Percentiles rank a stretch among this genome's conserved stretches.
Evolutionary conservation across 306 rosid genomes (phyloP).

Genomic region (Astragalus membranaceus): DNA sequence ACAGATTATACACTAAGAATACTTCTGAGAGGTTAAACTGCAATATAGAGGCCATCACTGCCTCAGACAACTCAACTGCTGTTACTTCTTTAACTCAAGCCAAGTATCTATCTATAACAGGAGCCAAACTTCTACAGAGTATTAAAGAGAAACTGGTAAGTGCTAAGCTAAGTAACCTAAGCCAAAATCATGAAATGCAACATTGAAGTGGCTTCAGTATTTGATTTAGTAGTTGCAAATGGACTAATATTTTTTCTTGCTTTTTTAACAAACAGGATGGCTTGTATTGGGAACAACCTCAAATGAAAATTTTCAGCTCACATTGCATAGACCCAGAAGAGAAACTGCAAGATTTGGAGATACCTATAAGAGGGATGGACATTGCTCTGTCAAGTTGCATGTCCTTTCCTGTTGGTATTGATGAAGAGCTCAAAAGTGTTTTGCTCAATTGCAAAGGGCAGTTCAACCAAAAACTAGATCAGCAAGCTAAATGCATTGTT

Average conservation of each 20-base stretch:
- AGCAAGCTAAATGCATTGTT: conserved; percentile 30
- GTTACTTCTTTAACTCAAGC: conserved; percentile 31
- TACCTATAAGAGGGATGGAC: conserved; percentile 59
- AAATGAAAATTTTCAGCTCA: conserved; percentile 15
- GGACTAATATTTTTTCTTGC: neutral
- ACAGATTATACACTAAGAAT: conserved; percentile 38
- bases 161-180: neutral
- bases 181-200: neutral
- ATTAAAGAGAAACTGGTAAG: conserved; percentile 43
- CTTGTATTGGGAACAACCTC: conserved; percentile 64
- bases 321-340: conserved; percentile 24
- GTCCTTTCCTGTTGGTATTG: conserved; percentile 35
- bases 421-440: conserved; percentile 40
- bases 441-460: conserved; percentile 30
- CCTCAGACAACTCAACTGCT: conserved; percentile 32
- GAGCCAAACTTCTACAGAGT: conserved; percentile 41
- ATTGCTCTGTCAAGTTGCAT: conserved; percentile 45
- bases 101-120: conserved; percentile 42
- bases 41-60: conserved; percentile 38
- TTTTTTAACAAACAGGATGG: conserved; percentile 46
- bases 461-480: conserved; percentile 28
- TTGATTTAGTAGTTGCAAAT: neutral
- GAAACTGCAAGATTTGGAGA: conserved; percentile 39
- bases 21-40: conserved; percentile 41
- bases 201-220: neutral